Evolutionary conservation across 2,329 filamentous ascomycete genomes (phyloP), one percentile per base, ranked within the genome.

Genomic region (Intubia oerlemansii): DNA sequence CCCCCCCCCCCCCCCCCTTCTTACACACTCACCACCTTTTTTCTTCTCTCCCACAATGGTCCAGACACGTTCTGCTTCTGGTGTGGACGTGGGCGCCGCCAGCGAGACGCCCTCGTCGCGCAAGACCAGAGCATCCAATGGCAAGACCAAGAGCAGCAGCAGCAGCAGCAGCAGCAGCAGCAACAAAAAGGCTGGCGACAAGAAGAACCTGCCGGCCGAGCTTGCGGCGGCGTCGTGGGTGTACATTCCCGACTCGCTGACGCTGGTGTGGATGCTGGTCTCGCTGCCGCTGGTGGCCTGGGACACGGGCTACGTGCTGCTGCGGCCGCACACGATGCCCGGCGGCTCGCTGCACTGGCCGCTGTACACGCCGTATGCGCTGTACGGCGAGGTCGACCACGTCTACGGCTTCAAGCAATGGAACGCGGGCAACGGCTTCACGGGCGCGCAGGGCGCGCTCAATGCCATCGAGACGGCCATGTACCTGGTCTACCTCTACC

Each of bases 321-420:
- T 78, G 30, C 77, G 82, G 13, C 82, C 82, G 17, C 66, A 73
- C 48, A 77, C 70, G 32, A 88, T 92, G 77, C 67, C 72, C 0
- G 78, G 79, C 39, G 81, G 81, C 11, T 51, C 49, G 26, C 54
- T 75, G 29, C 78, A 90, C 53, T 56, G 52, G 53, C 76, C 77
- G 2, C 41, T 91, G 24, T 92, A 67, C 63, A 54, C 52, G 17
- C 80, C 78, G 0, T 92, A 92, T 52, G 66, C 63, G 42, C 65
- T 90, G 2, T 91, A 92, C 53, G 78, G 74, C 32, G 54, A 59
- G 28, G 57, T 91, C 38, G 82, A 92, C 50, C 59, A 82, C 47
- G 59, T 85, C 18, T 92, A 92, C 53, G 80, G 81, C 23, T 73
- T 63, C 56, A 70, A 73, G 41, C 72, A 75, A 4, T 80, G 63